Evolutionary conservation across 2,329 filamentous ascomycete genomes (phyloP).

Genomic region (Septoria linicola): DNA sequence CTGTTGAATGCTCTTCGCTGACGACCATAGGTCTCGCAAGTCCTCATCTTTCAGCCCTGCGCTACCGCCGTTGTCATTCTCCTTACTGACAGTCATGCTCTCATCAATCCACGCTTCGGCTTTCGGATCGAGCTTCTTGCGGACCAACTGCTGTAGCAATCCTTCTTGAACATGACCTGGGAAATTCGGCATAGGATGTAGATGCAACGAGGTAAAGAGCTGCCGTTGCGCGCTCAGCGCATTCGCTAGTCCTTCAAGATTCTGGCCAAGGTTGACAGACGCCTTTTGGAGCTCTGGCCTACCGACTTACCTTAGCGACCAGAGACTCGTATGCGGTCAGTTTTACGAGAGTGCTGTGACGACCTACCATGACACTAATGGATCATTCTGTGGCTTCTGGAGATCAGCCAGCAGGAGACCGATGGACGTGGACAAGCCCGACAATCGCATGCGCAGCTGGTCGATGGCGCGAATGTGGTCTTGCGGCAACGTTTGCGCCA

Average conservation of each 20-base stretch:
- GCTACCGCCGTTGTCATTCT: conserved; percentile 44
- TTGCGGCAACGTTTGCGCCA: conserved; percentile 25
- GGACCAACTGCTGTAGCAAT: conserved; percentile 67
- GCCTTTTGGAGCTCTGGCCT: conserved; percentile 36
- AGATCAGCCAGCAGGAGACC: conserved; percentile 31
- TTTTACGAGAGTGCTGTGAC: background rate
- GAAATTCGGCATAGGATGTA: conserved; percentile 73
- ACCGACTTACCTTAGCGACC: conserved; percentile 29
- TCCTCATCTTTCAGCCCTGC: conserved; percentile 47
- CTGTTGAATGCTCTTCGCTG: conserved; percentile 52
- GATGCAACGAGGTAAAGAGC: conserved; percentile 67
- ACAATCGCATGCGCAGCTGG: conserved; percentile 36
- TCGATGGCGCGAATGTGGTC: conserved; percentile 36
- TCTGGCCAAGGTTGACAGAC: conserved; percentile 46
- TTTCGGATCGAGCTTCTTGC: conserved; percentile 78
- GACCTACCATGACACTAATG: conserved; percentile 39
- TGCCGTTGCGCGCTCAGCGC: conserved; percentile 64
- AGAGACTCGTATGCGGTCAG: background rate
- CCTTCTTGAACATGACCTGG: conserved; percentile 60
- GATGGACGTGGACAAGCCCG: conserved; percentile 33
- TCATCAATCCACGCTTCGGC: conserved; percentile 71
- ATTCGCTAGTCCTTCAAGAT: conserved; percentile 65
- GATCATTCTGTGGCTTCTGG: conserved; percentile 27
- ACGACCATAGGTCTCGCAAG: conserved; percentile 61
- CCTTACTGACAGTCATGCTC: conserved; percentile 40